phyloP scores from a whole-genome alignment of 1,284 basidiomycete genomes.

The Caloboletus inedulis region DNA sequence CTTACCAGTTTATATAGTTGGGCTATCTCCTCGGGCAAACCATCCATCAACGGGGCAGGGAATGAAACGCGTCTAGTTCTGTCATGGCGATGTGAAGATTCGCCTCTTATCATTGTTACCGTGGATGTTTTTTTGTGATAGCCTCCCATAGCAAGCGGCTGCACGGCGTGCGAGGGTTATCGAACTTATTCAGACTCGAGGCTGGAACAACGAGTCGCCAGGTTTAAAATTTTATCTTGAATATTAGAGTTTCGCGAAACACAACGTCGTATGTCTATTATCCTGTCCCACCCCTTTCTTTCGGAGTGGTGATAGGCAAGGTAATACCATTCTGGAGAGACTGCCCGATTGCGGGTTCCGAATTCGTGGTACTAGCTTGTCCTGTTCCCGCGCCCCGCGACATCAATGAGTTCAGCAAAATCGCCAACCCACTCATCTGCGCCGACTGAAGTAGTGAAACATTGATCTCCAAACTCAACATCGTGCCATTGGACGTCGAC shows the following conservation, averaged over 20 bases:
- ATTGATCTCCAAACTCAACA: constrained; percentile 73
- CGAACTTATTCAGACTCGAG: too few relatives aligned
- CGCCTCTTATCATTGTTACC: background rate
- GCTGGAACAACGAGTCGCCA: too few relatives aligned
- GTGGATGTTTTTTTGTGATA: too few relatives aligned
- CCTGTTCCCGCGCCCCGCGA: constrained; percentile 30
- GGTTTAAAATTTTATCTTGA: background rate
- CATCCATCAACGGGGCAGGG: background rate
- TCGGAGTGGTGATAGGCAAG: constrained; percentile 13
- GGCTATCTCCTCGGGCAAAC: background rate
- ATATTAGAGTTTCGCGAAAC: constrained; percentile 12
- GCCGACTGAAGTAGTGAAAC: constrained; percentile 62
- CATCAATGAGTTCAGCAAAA: constrained; percentile 67
- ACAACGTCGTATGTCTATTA: constrained; percentile 22
- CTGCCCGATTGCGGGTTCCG: constrained; percentile 13
- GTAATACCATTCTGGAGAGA: constrained; percentile 19
- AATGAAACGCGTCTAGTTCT: background rate
- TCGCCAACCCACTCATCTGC: constrained; percentile 70
- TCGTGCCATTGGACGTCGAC: constrained; percentile 62
- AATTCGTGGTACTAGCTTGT: constrained; percentile 16
- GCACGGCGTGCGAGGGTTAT: too few relatives aligned
- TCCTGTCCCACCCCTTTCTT: constrained; percentile 25
- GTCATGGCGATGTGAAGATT: background rate
- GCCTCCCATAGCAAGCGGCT: too few relatives aligned
- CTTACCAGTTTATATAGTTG: background rate